Evolutionary conservation across 2,329 filamentous ascomycete genomes (phyloP).

Genomic region (Venturia asperata): DNA sequence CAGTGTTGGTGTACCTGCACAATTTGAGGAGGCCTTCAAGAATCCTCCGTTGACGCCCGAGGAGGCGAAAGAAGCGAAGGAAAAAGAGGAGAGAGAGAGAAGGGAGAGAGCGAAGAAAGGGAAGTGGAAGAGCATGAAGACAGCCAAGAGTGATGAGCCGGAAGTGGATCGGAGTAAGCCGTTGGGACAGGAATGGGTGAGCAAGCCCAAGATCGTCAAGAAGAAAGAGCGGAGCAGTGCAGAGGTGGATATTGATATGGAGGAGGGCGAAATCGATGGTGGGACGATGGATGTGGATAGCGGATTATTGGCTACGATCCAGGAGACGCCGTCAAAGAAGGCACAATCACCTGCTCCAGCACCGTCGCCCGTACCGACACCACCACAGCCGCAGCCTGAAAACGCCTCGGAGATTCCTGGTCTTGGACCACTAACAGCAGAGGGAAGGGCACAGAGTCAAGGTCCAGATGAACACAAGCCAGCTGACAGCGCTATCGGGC

Average conservation of each 20-base stretch:
- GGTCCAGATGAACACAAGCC: conserved; percentile 3
- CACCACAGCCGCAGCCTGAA: background rate
- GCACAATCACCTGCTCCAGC: background rate
- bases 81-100: conserved; percentile 31
- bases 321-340: background rate
- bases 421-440: conserved; percentile 9
- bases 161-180: conserved; percentile 36
- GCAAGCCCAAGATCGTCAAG: conserved; percentile 9
- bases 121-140: conserved; percentile 23
- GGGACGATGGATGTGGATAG: conserved; percentile 23
- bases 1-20: conserved; percentile 16
- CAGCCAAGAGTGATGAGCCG: conserved; percentile 22
- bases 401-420: conserved; percentile 4
- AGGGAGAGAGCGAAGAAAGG: conserved; percentile 34
- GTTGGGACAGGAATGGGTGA: conserved; percentile 23
- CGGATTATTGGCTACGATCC: background rate
- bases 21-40: conserved; percentile 18
- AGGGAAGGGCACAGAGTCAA: background rate
- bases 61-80: conserved; percentile 25
- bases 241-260: background rate
- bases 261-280: conserved; percentile 19
- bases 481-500: background rate
- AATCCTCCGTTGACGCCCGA: conserved; percentile 26
- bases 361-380: background rate
- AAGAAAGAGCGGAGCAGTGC: conserved; percentile 8